A percentile compares a stretch with the other conserved stretches of the same genome.
Evolutionary conservation across 441 rosid genomes (phyloP).

Genomic region (Euphorbia celastroides): DNA sequence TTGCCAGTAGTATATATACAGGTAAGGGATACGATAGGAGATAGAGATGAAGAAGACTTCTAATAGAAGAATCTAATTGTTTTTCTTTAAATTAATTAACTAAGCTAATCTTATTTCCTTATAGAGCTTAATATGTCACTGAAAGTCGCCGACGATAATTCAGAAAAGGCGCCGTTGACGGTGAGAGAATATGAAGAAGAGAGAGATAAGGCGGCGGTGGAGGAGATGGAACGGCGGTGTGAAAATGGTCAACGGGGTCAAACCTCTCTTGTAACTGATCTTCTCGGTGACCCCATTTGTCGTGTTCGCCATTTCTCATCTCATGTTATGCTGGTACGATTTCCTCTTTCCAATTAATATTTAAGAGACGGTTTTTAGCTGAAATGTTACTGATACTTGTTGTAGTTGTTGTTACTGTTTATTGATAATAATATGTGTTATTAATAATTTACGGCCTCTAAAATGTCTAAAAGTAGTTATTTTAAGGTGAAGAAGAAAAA

Average conservation of each 20-base stretch:
- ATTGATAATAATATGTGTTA: too few species aligned
- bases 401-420: too few species aligned
- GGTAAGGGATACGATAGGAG: neutral
- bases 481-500: too few species aligned
- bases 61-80: neutral
- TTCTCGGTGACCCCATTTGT: conserved; percentile 65
- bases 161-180: conserved; percentile 22
- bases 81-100: too few species aligned
- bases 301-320: conserved; percentile 62
- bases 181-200: conserved; percentile 58
- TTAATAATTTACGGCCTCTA: too few species aligned
- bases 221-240: conserved; percentile 55
- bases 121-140: conserved; percentile 25
- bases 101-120: too few species aligned
- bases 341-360: too few species aligned
- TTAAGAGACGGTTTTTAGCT: too few species aligned
- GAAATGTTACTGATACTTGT: too few species aligned
- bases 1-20: conserved; percentile 12
- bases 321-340: conserved; percentile 60
- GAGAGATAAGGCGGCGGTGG: conserved; percentile 51
- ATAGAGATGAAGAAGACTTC: conserved; percentile 1
- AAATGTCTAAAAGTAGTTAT: too few species aligned
- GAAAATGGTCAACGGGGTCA: conserved; percentile 48
- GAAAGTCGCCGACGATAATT: conserved; percentile 36
- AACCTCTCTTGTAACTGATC: conserved; percentile 59